phyloP scores from a whole-genome alignment of 495 filamentous ascomycete species.

The Trichoderma reesei region DNA sequence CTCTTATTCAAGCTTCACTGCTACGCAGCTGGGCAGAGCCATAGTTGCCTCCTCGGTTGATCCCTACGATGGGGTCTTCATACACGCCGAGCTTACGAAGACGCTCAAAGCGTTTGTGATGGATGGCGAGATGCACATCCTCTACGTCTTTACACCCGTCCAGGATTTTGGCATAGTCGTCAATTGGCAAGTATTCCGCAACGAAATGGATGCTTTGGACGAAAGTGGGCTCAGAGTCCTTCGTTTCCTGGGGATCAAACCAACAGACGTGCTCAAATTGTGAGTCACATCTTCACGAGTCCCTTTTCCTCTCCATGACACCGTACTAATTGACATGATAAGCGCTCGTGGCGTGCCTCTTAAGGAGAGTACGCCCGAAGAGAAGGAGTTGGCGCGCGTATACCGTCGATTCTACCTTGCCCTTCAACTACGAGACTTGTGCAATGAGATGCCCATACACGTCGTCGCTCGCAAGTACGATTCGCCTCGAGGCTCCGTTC shows the following conservation, averaged over 20 bases:
- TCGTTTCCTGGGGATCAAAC: conserved; percentile 58
- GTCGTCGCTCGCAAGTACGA: conserved; percentile 60
- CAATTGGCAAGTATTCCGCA: conserved; percentile 65
- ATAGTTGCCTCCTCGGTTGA: conserved; percentile 64
- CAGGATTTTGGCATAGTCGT: conserved; percentile 44
- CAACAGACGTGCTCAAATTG: conserved; percentile 63
- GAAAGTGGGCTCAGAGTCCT: conserved; percentile 63
- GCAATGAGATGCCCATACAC: conserved; percentile 68
- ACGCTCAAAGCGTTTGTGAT: conserved; percentile 69
- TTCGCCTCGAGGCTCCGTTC: conserved; percentile 58
- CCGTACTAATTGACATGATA: conserved; percentile 19
- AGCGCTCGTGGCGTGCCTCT: conserved; percentile 63
- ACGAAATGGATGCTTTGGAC: conserved; percentile 59
- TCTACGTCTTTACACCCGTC: conserved; percentile 74
- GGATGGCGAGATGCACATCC: conserved; percentile 76
- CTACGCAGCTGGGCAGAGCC: conserved; percentile 60
- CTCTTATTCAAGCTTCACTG: conserved; percentile 40
- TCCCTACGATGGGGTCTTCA: conserved; percentile 68
- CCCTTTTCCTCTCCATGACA: neutral
- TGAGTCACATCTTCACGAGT: conserved; percentile 21
- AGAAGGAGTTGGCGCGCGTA: conserved; percentile 50
- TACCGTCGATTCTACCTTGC: conserved; percentile 74
- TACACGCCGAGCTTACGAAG: conserved; percentile 57
- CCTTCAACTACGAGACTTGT: conserved; percentile 71
- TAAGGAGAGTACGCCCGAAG: conserved; percentile 51